Evolutionary conservation across 2,329 filamentous ascomycete species (phyloP).

Genomic region (Microascus cirrosus): DNA sequence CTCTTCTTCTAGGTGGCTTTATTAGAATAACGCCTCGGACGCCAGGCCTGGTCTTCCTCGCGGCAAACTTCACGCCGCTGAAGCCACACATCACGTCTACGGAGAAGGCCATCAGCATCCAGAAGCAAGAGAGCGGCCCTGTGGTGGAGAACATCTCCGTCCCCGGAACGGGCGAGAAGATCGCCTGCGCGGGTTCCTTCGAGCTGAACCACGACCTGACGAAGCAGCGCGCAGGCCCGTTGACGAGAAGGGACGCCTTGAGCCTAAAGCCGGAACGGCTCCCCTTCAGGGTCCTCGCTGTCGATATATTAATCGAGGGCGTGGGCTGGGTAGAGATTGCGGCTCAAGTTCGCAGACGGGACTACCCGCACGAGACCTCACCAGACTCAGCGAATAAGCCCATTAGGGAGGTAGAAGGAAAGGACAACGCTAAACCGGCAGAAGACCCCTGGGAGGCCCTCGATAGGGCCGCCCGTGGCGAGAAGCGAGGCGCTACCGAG

Average conservation of each 20-base stretch:
- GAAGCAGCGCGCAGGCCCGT: constrained; percentile 60
- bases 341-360: constrained; percentile 58
- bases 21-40: constrained; percentile 71
- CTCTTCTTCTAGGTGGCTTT: constrained; percentile 73
- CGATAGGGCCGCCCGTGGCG: constrained; percentile 1
- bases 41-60: constrained; percentile 54
- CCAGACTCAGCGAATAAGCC: constrained; percentile 11
- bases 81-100: constrained; percentile 66
- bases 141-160: constrained; percentile 53
- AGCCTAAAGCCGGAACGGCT: constrained; percentile 55
- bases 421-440: constrained; percentile 7
- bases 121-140: constrained; percentile 47
- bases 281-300: constrained; percentile 68
- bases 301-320: constrained; percentile 83
- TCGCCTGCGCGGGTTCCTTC: constrained; percentile 63
- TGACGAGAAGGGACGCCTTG: constrained; percentile 52
- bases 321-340: constrained; percentile 88
- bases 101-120: constrained; percentile 66
- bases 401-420: constrained; percentile 7
- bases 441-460: constrained; percentile 9
- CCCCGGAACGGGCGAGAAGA: constrained; percentile 44
- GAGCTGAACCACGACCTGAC: constrained; percentile 75
- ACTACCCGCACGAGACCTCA: neutral
- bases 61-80: constrained; percentile 81
- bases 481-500: constrained; percentile 8